Conservation (phyloP, 148 eudicot genomes). For the Spergularia bocconei region DNA sequence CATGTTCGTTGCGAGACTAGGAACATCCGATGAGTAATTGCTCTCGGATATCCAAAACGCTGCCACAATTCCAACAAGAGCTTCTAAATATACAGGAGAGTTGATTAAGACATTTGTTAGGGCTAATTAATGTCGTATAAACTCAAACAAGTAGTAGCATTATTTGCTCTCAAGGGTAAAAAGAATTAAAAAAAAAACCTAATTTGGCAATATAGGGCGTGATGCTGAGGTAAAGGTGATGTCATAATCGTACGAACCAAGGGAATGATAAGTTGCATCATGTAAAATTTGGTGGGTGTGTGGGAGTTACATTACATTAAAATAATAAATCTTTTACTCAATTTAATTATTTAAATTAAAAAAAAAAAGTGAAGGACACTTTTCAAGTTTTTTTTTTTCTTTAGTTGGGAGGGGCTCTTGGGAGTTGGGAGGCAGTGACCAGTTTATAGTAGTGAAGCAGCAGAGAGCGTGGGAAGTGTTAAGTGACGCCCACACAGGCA, state of each 20-base stretch:
- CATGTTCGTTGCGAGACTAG: too few relatives aligned
- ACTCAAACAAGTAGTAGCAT: too few relatives aligned
- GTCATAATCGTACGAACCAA: conserved; percentile 35
- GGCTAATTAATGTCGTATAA: too few relatives aligned
- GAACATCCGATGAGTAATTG: too few relatives aligned
- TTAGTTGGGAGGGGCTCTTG: conserved; percentile 13
- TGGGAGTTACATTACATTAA: not conserved
- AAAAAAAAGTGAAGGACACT: not conserved
- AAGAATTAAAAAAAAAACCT: not conserved
- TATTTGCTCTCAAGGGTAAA: too few relatives aligned
- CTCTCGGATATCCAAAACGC: not conserved
- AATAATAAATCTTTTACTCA: not conserved
- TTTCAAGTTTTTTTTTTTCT: conserved; percentile 9
- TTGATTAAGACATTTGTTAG: too few relatives aligned
- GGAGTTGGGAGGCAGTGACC: conserved; percentile 15
- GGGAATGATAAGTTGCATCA: conserved; percentile 23
- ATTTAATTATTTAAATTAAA: conserved; percentile 23
- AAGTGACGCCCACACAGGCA: not conserved
- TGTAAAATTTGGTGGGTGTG: conserved; percentile 2
- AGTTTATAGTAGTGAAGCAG: conserved; percentile 5
- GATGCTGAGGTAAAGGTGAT: conserved; percentile 33
- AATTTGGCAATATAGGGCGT: conserved; percentile 5
- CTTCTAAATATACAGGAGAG: too few relatives aligned
- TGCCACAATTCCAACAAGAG: too few relatives aligned
- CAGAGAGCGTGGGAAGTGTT: conserved; percentile 14